A percentile compares a stretch with the other conserved stretches of the same genome.
Evolutionary conservation across 306 rosid genomes (phyloP).

Genomic region (Casuarina equisetifolia): DNA sequence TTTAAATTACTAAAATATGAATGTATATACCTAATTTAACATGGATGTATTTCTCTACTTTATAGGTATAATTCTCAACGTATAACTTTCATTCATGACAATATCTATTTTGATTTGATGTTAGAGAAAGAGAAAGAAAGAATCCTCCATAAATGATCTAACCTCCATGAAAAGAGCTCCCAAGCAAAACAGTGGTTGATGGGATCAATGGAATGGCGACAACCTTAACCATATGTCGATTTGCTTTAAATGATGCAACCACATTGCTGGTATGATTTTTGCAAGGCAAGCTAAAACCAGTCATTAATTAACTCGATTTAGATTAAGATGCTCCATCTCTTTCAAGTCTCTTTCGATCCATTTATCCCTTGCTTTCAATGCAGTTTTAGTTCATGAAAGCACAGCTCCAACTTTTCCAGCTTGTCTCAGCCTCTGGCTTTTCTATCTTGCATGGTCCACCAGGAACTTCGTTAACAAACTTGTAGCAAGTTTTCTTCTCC

Average conservation of each 20-base stretch:
- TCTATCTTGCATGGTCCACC: not conserved
- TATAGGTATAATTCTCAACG: too few relatives aligned
- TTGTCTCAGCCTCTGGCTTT: not conserved
- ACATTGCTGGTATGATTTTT: slow-evolving; percentile 52
- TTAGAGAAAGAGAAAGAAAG: slow-evolving; percentile 39
- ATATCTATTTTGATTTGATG: too few relatives aligned
- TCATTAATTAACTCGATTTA: slow-evolving; percentile 29
- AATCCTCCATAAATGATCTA: slow-evolving; percentile 57
- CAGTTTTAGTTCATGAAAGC: not conserved
- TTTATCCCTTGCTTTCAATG: slow-evolving; percentile 43
- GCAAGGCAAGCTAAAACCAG: slow-evolving; percentile 70
- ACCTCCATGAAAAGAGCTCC: slow-evolving; percentile 46
- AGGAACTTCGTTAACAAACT: not conserved
- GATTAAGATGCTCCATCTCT: slow-evolving; percentile 60
- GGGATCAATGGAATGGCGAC: slow-evolving; percentile 31
- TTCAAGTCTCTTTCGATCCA: slow-evolving; percentile 50
- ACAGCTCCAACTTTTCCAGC: not conserved
- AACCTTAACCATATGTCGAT: slow-evolving; percentile 39
- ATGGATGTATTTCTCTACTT: too few relatives aligned
- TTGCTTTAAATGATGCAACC: slow-evolving; percentile 33
- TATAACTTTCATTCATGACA: too few relatives aligned
- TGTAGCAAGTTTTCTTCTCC: too few relatives aligned
- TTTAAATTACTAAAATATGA: too few relatives aligned
- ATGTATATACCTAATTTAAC: too few relatives aligned
- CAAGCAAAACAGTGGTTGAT: slow-evolving; percentile 61